Evolutionary conservation across 1,284 basidiomycete genomes (phyloP), one percentile per base, ranked within the genome.

Genomic region (Sporisorium reilianum): DNA sequence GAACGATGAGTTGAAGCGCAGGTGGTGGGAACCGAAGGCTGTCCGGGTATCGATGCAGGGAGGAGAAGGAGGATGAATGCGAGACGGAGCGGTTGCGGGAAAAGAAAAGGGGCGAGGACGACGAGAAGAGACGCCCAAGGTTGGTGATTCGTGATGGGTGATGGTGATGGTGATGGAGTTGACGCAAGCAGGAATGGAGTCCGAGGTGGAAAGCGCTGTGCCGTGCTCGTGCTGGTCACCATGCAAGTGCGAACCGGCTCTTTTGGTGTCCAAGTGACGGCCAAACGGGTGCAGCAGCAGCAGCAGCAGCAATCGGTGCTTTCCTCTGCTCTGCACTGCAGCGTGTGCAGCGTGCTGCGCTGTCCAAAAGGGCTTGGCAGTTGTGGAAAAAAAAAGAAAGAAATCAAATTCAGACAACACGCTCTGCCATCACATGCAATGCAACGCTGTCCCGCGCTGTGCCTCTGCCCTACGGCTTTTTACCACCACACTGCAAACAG

Each of bases 21-120:
- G 38, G 16, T 41, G 38, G 38, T 18, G 34, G 32, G 53, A 38
- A 44, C 11, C 25, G 41, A 44, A 40, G 25, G 53, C 40, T 55
- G 10, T 30, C 26, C 28, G 53, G 53, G 53, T 55, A 55, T 55
- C 53, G 41, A 55, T 55, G 53, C 41, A 32, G 50, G 36, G 26
- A 30, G 16, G 30, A 34, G 30, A 45, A 18, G n/a, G n/a, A 46
- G 18, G 41, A 28, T 42, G 52, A 12, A 34, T 6, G 20, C 26
- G 28, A 54, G 14, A 30, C 38, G 26, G 26, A 18, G 32, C 40
- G 26, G n/a, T n/a, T n/a, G n/a, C n/a, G n/a, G n/a, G n/a, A n/a
- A n/a, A n/a, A n/a, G 8, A 34, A 14, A 34, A 3, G 36, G 36
- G 8, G 36, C 9, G 9, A 14, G 36, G 9, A 22, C n/a, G 30